Percentiles rank a stretch among this genome's conserved stretches.
Conservation (phyloP, 1,284 basidiomycete genomes). For the Grifola frondosa region DNA sequence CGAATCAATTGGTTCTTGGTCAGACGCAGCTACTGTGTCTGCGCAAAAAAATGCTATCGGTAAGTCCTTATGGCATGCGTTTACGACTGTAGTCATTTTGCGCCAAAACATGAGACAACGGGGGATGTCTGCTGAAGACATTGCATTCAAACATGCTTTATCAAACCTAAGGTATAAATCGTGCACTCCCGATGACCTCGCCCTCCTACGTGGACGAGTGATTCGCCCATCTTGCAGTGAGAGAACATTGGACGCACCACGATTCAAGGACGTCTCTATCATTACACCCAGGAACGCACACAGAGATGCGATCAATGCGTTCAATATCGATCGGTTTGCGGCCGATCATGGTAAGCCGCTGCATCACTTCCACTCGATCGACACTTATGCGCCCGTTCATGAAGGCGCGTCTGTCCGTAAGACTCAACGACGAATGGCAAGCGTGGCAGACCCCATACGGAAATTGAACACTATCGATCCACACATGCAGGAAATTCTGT, state of each 20-base stretch:
- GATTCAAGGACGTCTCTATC: slow-evolving; percentile 29
- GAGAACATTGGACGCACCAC: background rate
- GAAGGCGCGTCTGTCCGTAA: background rate
- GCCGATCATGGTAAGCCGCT: slow-evolving; percentile 26
- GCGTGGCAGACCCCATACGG: background rate
- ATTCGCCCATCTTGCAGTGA: slow-evolving; percentile 13
- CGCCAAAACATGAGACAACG: slow-evolving; percentile 31
- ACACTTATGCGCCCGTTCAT: slow-evolving; percentile 11
- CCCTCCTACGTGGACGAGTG: slow-evolving; percentile 25
- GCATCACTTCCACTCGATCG: slow-evolving; percentile 28
- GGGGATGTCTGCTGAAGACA: slow-evolving; percentile 22
- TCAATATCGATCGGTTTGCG: slow-evolving; percentile 28
- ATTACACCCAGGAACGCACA: slow-evolving; percentile 30
- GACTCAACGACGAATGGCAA: background rate
- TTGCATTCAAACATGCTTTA: slow-evolving; percentile 27
- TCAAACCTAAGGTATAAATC: slow-evolving; percentile 36
- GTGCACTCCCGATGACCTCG: slow-evolving; percentile 34
- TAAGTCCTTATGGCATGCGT: slow-evolving; percentile 20
- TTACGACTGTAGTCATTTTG: slow-evolving; percentile 22
- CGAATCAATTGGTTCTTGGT: too few relatives aligned
- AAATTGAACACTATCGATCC: background rate
- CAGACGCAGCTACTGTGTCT: too few relatives aligned
- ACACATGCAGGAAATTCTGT: slow-evolving; percentile 24
- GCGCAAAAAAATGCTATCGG: too few relatives aligned
- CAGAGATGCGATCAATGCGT: slow-evolving; percentile 30